Evolutionary conservation across 331 rosid species (phyloP), one percentile per base, ranked within the genome.

Genomic region (Quercus phellos): DNA sequence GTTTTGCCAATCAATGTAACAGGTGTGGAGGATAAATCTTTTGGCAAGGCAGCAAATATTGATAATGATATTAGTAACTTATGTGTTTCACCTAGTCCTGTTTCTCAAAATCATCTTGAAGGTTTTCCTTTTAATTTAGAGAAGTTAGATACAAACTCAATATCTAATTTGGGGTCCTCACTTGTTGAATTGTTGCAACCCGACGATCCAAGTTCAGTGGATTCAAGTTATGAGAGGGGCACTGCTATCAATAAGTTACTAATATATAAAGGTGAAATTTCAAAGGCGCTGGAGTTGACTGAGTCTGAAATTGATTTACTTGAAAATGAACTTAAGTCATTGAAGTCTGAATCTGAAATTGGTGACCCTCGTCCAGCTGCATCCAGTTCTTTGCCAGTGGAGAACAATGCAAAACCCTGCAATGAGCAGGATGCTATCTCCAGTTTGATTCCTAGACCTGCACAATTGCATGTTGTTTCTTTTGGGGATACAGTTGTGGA

Each of bases 301-400:
- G 99, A 93, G 80, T 77, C 93, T 82, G 97, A 93, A 88, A 91
- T 91, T 80, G 99, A 96, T 89, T 84, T 18, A 50, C 97, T 96
- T 55, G 99, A 93, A 85, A 96, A 73, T 69, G 93, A 96, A 80
- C 82, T 90, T 22, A 96, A 90, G 87, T 82, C 74, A 0, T 83
- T 93, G 79, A 93, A 87, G 54, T 89, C 88, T 27, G 86, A 70
- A 17, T 76, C 86, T 61, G 79, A 85, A 68, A 86, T 80, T 56
- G 71, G 75, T 53, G 71, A 76, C 56, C 76, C 79, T 4, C 68
- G 18, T 84, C 88, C 89, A 19, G 90, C 85, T 60, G 82, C 87
- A 70, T 85, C 84, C 74, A 86, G 85, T 77, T 87, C 87, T 68
- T 80, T 85, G 73, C 70, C 75, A 63, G 66, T 55, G 42, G 87